A percentile compares a stretch with the other conserved stretches of the same genome.
phyloP scores from a whole-genome alignment of 2,329 filamentous ascomycete genomes.

The Waltergamsia citrina region DNA sequence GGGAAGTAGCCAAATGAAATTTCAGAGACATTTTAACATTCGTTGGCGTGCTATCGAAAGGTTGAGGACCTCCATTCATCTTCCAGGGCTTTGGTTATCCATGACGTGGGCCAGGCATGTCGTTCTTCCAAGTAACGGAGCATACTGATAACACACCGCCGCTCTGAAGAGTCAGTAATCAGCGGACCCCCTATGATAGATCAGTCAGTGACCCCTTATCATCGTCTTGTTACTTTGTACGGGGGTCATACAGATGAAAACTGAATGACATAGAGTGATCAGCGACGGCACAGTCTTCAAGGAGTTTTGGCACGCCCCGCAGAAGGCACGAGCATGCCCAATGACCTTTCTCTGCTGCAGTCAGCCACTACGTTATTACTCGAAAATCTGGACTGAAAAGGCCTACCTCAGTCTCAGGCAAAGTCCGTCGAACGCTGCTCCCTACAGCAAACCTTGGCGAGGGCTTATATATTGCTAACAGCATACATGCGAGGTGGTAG shows the following conservation, averaged over 20 bases:
- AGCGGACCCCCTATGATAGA: conserved; percentile 5
- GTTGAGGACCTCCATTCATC: background rate
- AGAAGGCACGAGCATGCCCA: background rate
- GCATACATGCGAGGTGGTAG: conserved; percentile 6
- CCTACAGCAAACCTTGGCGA: background rate
- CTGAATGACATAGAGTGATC: conserved; percentile 6
- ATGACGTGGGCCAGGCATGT: background rate
- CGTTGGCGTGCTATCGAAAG: too few species aligned
- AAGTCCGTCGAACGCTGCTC: background rate
- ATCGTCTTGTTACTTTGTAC: too few species aligned
- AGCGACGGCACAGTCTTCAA: conserved; percentile 5
- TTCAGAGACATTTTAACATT: conserved; percentile 1
- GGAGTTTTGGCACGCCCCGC: conserved; percentile 3
- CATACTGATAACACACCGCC: background rate
- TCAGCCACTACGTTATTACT: too few species aligned
- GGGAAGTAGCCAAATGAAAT: conserved; percentile 2
- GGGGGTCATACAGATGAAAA: conserved; percentile 6
- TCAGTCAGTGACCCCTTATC: too few species aligned
- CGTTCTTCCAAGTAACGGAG: background rate
- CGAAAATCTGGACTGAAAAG: too few species aligned
- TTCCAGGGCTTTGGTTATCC: background rate
- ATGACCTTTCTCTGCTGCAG: background rate
- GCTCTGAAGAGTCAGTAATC: conserved; percentile 5
- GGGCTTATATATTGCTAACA: background rate
- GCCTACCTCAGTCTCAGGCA: too few species aligned